These are phyloP conservation scores for Phytophthora fragariae DNA, from an alignment of 352 stramenopile species.

Conservation along the genomic window DNA sequence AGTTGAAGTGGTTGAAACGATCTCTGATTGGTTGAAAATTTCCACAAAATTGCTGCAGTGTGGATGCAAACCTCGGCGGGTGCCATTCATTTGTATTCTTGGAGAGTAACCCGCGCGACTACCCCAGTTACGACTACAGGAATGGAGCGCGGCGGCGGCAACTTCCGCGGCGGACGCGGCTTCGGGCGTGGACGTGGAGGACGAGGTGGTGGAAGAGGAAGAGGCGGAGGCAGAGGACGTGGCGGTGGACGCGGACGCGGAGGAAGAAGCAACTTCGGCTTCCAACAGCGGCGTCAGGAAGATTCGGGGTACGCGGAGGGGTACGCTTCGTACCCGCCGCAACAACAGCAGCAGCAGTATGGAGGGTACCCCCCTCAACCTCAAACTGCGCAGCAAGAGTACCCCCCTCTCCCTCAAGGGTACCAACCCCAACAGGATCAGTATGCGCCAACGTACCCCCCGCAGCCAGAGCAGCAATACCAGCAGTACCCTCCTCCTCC, in stretches of 20 bases:
- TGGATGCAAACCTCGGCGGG: too few species aligned
- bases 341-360: constrained; percentile 11
- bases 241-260: constrained; percentile 40
- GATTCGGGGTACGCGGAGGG: constrained; percentile 31
- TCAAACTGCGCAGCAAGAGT: constrained; percentile 12
- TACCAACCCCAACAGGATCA: constrained; percentile 22
- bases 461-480: constrained; percentile 20
- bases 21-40: neutral
- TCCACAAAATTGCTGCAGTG: too few species aligned
- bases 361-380: neutral
- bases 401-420: constrained; percentile 7
- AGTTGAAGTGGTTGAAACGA: neutral
- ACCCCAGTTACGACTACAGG: neutral
- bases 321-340: constrained; percentile 19
- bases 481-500: constrained; percentile 19
- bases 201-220: constrained; percentile 15
- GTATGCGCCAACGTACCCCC: constrained; percentile 18
- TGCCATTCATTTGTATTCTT: neutral
- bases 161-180: constrained; percentile 3
- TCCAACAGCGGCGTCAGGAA: constrained; percentile 33
- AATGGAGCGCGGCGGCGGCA: constrained; percentile 1
- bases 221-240: constrained; percentile 23
- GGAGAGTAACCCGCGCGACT: neutral
- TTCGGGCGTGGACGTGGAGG: constrained; percentile 20
- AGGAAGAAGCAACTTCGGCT: constrained; percentile 20